Evolutionary conservation across 768 basidiomycete genomes (phyloP), one percentile per base, ranked within the genome.

Genomic region (Tylopilus rubrobrunneus): DNA sequence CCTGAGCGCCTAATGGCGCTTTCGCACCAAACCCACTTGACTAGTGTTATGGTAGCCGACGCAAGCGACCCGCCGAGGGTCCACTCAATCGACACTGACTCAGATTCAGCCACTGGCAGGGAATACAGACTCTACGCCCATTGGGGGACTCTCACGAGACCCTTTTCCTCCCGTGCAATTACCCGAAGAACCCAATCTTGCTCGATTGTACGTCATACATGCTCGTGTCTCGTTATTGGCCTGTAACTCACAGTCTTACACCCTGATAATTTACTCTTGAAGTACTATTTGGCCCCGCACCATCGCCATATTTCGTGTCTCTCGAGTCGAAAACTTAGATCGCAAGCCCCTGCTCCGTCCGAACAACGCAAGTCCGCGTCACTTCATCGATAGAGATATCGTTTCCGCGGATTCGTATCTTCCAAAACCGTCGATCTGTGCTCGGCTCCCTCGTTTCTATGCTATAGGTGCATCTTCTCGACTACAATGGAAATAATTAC

Each of bases 171-270:
- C 45, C 36, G 34, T 40, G 31, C 46, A 11, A 43, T 51, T 10
- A 36, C 46, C 34, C 29, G 27, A 56, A 53, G 53, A 45, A 40
- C 27, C 40, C 41, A 53, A 54, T 42, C 28, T 19, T 46, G 19
- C 0, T 45, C 1, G 14, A 34, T 34, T 42, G 53, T 66, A 64
- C 64, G 64, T 61, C 55, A 63, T 43, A 45, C 9, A 43, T 34
- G 5, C 25, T 25, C 5, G 25, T 25, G 25, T 25, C 25, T 4
- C 25, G 25, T 5, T 25, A 25, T 5, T 25, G 25, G 25, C 19
- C 19, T 19, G 19, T 19, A 19, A 19, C 19, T 19, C 19, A 19
- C 19, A 19, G 5, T 25, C 25, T 25, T 25, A 25, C 25, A 25
- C 25, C 25, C 25, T 25, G 25, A 25, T 25, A 3, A 25, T 25